phyloP scores from a whole-genome alignment of 1,284 basidiomycete species.

The Rhodotorula sp. region DNA sequence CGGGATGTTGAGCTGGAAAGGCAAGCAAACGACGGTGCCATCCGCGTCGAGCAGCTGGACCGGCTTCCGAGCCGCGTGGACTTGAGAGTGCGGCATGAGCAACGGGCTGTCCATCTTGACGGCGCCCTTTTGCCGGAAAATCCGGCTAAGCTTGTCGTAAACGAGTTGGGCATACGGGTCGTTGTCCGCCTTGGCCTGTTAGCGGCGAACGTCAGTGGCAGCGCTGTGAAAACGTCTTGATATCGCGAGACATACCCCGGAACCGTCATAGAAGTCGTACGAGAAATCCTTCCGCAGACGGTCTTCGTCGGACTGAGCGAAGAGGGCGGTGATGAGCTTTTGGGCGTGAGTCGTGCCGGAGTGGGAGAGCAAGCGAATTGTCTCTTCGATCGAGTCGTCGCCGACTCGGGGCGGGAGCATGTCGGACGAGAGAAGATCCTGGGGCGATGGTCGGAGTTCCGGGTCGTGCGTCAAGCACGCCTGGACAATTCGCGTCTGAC shows the following conservation, averaged over 20 bases:
- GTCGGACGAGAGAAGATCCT: slow-evolving; percentile 43
- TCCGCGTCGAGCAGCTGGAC: slow-evolving; percentile 43
- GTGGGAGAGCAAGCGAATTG: slow-evolving; percentile 41
- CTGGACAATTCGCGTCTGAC: slow-evolving; percentile 43
- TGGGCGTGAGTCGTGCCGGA: slow-evolving; percentile 43
- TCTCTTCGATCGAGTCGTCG: slow-evolving; percentile 45
- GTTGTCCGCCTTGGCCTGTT: slow-evolving; percentile 42
- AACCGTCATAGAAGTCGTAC: slow-evolving; percentile 42
- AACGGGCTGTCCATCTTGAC: slow-evolving; percentile 41
- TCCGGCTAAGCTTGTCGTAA: slow-evolving; percentile 39
- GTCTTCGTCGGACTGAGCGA: slow-evolving; percentile 42
- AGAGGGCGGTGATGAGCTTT: slow-evolving; percentile 42
- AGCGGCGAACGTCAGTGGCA: background rate
- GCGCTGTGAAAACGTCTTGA: background rate
- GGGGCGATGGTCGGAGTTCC: slow-evolving; percentile 40
- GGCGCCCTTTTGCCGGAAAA: slow-evolving; percentile 43
- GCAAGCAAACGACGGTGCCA: slow-evolving; percentile 40
- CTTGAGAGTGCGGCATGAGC: slow-evolving; percentile 40
- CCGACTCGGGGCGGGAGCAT: slow-evolving; percentile 43
- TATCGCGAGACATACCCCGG: slow-evolving; percentile 10
- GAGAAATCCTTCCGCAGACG: slow-evolving; percentile 41
- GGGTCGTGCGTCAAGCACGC: slow-evolving; percentile 43
- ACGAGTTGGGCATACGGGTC: slow-evolving; percentile 42
- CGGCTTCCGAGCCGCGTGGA: slow-evolving; percentile 43
- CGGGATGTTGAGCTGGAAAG: slow-evolving; percentile 41